Percentiles rank a stretch among this genome's conserved stretches.
phyloP scores from a whole-genome alignment of 1,139 yeast species.

The Lodderomyces elongisporus region DNA sequence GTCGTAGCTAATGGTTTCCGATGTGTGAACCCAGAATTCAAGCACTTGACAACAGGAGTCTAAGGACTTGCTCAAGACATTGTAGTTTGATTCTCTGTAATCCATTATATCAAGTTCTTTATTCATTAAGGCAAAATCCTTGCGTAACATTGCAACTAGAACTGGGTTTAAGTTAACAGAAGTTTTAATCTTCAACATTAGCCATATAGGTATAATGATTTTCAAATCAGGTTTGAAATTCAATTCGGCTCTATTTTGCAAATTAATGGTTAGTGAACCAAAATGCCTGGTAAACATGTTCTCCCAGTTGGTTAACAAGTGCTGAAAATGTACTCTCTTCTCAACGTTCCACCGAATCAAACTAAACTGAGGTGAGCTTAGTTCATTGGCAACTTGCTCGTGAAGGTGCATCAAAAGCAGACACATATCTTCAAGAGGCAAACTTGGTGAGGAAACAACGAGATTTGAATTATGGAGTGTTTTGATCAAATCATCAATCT shows the following conservation, averaged over 20 bases:
- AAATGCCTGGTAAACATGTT: conserved; percentile 53
- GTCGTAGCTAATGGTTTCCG: conserved; percentile 51
- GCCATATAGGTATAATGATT: conserved; percentile 58
- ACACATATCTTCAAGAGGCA: conserved; percentile 55
- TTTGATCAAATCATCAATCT: conserved; percentile 45
- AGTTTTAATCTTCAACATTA: conserved; percentile 59
- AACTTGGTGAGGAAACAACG: conserved; percentile 6
- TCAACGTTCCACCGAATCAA: conserved; percentile 55
- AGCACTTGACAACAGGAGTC: conserved; percentile 54
- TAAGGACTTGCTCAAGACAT: conserved; percentile 55
- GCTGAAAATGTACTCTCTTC: conserved; percentile 50
- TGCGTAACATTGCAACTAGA: conserved; percentile 51
- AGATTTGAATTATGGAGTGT: conserved; percentile 17
- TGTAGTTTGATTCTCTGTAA: conserved; percentile 43
- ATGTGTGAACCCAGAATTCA: conserved; percentile 65
- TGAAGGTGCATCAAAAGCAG: conserved; percentile 69
- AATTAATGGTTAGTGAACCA: conserved; percentile 52
- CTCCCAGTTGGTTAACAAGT: conserved; percentile 62
- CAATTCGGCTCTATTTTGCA: conserved; percentile 46
- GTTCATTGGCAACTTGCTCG: conserved; percentile 57
- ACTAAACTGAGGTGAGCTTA: conserved; percentile 25
- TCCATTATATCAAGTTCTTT: conserved; percentile 32
- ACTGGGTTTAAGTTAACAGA: conserved; percentile 56
- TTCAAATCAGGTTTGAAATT: conserved; percentile 53
- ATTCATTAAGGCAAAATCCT: conserved; percentile 66